Conservation (phyloP, 1,284 basidiomycete species). For the Rhodotorula sp. region DNA sequence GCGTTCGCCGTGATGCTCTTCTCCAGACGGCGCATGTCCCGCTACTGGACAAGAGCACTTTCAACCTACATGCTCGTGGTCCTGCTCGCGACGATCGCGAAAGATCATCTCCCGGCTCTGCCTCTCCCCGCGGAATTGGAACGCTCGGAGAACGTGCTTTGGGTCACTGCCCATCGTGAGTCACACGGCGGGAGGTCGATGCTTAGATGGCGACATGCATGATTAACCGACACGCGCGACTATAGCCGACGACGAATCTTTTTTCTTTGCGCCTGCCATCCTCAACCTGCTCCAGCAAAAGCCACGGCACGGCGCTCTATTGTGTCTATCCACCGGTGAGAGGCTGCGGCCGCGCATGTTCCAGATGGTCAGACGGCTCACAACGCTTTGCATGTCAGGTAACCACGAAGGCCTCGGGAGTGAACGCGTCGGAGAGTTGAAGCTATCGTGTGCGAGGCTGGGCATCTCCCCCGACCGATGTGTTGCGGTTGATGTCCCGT, state of each 20-base stretch:
- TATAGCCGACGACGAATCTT: constrained; percentile 72
- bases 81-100: constrained; percentile 7
- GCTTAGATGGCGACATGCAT: neutral
- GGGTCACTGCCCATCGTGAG: constrained; percentile 45
- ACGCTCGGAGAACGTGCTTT: constrained; percentile 26
- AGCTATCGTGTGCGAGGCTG: constrained; percentile 65
- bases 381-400: constrained; percentile 51
- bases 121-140: neutral
- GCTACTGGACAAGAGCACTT: too few species aligned
- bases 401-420: constrained; percentile 77
- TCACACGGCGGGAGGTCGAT: neutral
- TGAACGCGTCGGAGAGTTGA: constrained; percentile 64
- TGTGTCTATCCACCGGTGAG: constrained; percentile 55
- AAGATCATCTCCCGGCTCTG: neutral
- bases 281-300: constrained; percentile 54
- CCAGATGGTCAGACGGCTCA: neutral
- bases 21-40: neutral
- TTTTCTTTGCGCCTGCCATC: constrained; percentile 86
- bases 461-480: constrained; percentile 63
- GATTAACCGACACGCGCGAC: too few species aligned
- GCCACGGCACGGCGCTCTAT: constrained; percentile 42
- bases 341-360: neutral
- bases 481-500: constrained; percentile 70
- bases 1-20: neutral
- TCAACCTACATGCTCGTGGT: neutral